A percentile compares a stretch with the other conserved stretches of the same genome.
These are phyloP conservation scores for Brasilioporus rufonigricans DNA, from an alignment of 768 basidiomycete genomes.

Conservation along the genomic window DNA sequence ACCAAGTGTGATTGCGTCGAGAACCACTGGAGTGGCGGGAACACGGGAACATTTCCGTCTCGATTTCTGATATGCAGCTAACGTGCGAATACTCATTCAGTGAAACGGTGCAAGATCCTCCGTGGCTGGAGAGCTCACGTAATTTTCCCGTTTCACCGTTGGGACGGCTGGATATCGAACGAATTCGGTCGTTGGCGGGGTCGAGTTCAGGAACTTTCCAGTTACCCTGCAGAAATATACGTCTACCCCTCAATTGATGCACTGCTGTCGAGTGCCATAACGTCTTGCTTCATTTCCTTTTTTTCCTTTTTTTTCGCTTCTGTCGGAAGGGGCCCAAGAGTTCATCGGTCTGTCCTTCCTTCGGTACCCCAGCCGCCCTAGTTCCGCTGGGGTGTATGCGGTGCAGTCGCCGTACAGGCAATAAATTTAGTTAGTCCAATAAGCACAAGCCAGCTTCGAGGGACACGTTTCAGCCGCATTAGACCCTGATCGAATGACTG, in stretches of 20 bases:
- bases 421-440: constrained; percentile 6
- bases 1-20: constrained; percentile 12
- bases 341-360: neutral
- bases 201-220: neutral
- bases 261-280: constrained; percentile 3
- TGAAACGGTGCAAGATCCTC: neutral
- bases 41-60: constrained; percentile 1
- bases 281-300: neutral
- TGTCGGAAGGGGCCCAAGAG: neutral
- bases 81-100: constrained; percentile 12
- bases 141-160: constrained; percentile 12
- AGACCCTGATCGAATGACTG: constrained; percentile 15
- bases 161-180: neutral
- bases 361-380: constrained; percentile 11
- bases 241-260: constrained; percentile 1
- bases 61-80: constrained; percentile 4
- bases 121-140: constrained; percentile 6
- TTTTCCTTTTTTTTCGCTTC: neutral
- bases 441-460: constrained; percentile 9
- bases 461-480: constrained; percentile 27
- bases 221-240: neutral
- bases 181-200: neutral
- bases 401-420: constrained; percentile 6
- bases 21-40: constrained; percentile 7
- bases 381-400: constrained; percentile 11